Evolutionary conservation across 2,329 filamentous ascomycete genomes (phyloP).

Genomic region (Coniochaeta ligniaria): DNA sequence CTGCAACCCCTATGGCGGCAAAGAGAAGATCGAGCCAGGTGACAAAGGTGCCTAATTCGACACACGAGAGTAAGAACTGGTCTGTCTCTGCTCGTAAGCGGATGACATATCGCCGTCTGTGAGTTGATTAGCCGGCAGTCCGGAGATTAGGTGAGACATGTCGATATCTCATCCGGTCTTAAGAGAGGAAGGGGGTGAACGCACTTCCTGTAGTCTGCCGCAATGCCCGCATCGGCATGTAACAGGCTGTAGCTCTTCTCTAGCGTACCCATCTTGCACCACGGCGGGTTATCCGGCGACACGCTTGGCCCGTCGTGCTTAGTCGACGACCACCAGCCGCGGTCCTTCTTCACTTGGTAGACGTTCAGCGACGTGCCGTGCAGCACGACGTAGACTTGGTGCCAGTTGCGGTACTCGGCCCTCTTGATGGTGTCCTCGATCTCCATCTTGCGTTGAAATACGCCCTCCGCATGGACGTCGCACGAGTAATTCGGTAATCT

Average conservation of each 20-base stretch:
- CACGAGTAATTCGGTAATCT: slow-evolving; percentile 46
- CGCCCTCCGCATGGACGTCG: slow-evolving; percentile 45
- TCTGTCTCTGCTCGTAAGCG: slow-evolving; percentile 67
- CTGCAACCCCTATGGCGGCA: slow-evolving; percentile 66
- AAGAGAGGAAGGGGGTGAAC: slow-evolving; percentile 17
- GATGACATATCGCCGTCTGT: slow-evolving; percentile 56
- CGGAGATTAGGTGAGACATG: neutral
- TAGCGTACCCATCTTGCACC: slow-evolving; percentile 45
- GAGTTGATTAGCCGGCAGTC: slow-evolving; percentile 6
- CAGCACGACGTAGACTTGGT: slow-evolving; percentile 54
- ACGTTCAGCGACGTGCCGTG: slow-evolving; percentile 63
- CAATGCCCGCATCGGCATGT: slow-evolving; percentile 69
- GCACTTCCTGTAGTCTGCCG: slow-evolving; percentile 64
- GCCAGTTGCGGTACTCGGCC: slow-evolving; percentile 57
- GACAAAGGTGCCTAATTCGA: slow-evolving; percentile 58
- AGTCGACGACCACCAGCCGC: slow-evolving; percentile 38
- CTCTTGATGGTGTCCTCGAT: slow-evolving; percentile 57
- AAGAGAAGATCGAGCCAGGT: slow-evolving; percentile 63
- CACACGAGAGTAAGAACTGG: slow-evolving; percentile 63
- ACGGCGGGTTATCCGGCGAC: slow-evolving; percentile 42
- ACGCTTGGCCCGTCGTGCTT: slow-evolving; percentile 38
- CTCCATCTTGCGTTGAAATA: slow-evolving; percentile 59
- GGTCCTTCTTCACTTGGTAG: slow-evolving; percentile 54
- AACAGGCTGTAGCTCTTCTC: slow-evolving; percentile 65
- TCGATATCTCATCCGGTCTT: neutral